phyloP scores from a whole-genome alignment of 2,329 filamentous ascomycete genomes.

The Calonectria leucothoes region DNA sequence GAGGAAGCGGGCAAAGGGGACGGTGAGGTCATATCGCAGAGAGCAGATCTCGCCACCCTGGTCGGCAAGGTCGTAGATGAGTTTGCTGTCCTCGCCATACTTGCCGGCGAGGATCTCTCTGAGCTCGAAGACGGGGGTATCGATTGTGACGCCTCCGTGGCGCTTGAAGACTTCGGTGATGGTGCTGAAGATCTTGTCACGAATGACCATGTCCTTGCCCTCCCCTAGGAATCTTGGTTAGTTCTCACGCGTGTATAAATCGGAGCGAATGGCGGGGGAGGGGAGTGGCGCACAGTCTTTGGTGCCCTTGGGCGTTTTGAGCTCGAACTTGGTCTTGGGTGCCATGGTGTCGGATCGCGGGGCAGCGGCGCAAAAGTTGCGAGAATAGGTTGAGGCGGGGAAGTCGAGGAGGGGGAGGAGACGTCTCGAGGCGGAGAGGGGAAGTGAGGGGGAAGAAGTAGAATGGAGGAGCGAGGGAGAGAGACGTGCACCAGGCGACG shows the following conservation, averaged over 20 bases:
- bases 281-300: slow-evolving; percentile 82
- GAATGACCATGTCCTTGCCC: slow-evolving; percentile 81
- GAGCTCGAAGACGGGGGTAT: slow-evolving; percentile 87
- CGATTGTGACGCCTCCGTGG: slow-evolving; percentile 82
- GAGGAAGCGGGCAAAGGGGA: slow-evolving; percentile 91
- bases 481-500: slow-evolving; percentile 12
- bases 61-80: slow-evolving; percentile 90
- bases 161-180: slow-evolving; percentile 86
- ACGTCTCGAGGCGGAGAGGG: slow-evolving; percentile 19
- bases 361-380: slow-evolving; percentile 39
- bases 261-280: background rate
- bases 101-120: slow-evolving; percentile 89
- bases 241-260: background rate
- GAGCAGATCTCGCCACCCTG: slow-evolving; percentile 83
- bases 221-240: slow-evolving; percentile 58
- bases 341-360: slow-evolving; percentile 43
- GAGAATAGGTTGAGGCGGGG: slow-evolving; percentile 37
- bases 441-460: slow-evolving; percentile 7
- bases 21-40: slow-evolving; percentile 87
- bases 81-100: slow-evolving; percentile 92
- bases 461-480: slow-evolving; percentile 3
- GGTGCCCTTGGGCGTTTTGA: slow-evolving; percentile 93
- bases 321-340: slow-evolving; percentile 50
- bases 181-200: slow-evolving; percentile 81
- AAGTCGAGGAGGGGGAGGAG: slow-evolving; percentile 23